phyloP scores from a whole-genome alignment of 1,139 yeast genomes.

The Petasospora fabianii region DNA sequence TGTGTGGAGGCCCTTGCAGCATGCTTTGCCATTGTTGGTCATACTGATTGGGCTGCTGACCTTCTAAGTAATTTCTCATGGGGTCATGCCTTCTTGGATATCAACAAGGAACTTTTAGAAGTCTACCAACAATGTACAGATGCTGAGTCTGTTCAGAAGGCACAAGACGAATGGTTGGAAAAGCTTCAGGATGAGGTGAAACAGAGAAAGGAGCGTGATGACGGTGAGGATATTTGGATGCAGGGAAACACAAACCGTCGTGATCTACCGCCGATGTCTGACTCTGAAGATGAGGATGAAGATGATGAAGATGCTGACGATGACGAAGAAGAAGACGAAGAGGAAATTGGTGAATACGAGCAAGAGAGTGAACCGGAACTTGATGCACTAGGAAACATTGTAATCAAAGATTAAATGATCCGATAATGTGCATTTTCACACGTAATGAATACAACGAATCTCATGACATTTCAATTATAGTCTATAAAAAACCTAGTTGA shows the following conservation, averaged over 20 bases:
- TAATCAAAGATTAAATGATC: constrained; percentile 3
- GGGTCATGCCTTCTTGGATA: constrained; percentile 83
- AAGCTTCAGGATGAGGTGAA: constrained; percentile 64
- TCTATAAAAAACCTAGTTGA: too few species aligned
- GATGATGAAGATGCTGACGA: constrained; percentile 29
- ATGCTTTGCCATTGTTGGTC: constrained; percentile 92
- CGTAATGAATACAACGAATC: constrained; percentile 1
- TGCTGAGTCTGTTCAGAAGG: constrained; percentile 64
- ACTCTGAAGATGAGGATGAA: constrained; percentile 28
- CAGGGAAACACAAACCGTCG: constrained; percentile 70
- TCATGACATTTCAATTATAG: too few species aligned
- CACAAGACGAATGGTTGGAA: constrained; percentile 74
- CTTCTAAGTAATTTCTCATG: constrained; percentile 80
- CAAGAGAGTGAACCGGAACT: constrained; percentile 19
- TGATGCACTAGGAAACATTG: constrained; percentile 27
- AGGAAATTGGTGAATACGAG: constrained; percentile 24
- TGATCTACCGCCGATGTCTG: constrained; percentile 15
- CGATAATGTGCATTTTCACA: too few species aligned
- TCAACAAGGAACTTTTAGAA: constrained; percentile 74
- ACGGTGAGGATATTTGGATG: constrained; percentile 66
- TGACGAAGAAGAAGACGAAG: constrained; percentile 25
- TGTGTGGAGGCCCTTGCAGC: constrained; percentile 99
- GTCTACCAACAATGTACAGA: constrained; percentile 80
- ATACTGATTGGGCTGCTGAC: constrained; percentile 80
- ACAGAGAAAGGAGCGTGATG: constrained; percentile 52